Evolutionary conservation across 2,329 filamentous ascomycete species (phyloP), one percentile per base, ranked within the genome.

Genomic region (Fonsecaea monophora): DNA sequence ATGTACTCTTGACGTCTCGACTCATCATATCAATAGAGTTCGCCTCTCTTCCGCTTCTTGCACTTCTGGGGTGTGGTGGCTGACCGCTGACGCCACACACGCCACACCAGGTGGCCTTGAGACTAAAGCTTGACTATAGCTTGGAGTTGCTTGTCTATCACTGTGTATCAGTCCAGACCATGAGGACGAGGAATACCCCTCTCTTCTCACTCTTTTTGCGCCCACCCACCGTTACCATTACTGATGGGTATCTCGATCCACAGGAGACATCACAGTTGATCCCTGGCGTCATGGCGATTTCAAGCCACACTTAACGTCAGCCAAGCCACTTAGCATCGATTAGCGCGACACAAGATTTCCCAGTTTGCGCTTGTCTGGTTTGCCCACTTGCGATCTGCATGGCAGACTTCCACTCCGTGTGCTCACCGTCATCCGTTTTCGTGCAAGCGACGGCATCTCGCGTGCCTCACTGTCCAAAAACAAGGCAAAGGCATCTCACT

Each of bases 231-330:
- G 42, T 48, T 25, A 18, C 48, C 9, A 25, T 25, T 25, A 6
- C n/a, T 48, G 42, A 10, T 48, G 42, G n/a, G 15, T 2, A 6
- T 60, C 57, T 48, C 57, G 57, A 60, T 60, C 30, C 1, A n/a
- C 21, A 13, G 30, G 42, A 18, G 50, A 4, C 30, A 15, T 25
- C n/a, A 18, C 21, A 25, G 57, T 8, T 34, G 57, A 60, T 60
- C 57, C 30, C n/a, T 60, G 57, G n/a, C 37, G 25, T 18, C 13
- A 53, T 55, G 30, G 38, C 25, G 18, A 15, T 21, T 53, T 34
- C 21, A 18, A 63, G 55, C 62, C 55, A 59, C 55, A 64, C 7
- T 6, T 9, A 25, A 66, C 64, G 64, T 66, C 60, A 60, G 37
- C 56, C 60, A 57, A 61, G 58, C 9, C n/a, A 8, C 32, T 50